These are phyloP conservation scores for Cymbopogon citratus DNA, from an alignment of 176 grass and related monocot species.

Conservation along the genomic window DNA sequence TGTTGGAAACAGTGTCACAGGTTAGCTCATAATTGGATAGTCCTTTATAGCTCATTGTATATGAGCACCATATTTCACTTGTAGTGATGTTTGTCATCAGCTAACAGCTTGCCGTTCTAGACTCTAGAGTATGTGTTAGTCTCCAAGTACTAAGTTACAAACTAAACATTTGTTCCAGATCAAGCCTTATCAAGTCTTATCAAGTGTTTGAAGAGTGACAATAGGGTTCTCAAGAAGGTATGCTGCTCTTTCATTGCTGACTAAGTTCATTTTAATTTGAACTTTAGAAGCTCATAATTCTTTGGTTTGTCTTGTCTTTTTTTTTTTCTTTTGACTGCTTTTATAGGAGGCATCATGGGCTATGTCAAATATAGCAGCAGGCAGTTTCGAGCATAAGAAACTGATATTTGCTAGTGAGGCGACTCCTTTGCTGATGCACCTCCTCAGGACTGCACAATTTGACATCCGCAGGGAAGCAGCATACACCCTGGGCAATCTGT, in stretches of 20 bases:
- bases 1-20: conserved; percentile 78
- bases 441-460: conserved; percentile 60
- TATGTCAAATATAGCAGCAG: conserved; percentile 85
- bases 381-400: conserved; percentile 75
- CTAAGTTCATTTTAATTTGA: conserved; percentile 15
- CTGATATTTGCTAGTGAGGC: conserved; percentile 75
- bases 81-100: not conserved
- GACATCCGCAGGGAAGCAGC: conserved; percentile 89
- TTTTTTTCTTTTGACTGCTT: conserved; percentile 9
- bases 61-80: conserved; percentile 15
- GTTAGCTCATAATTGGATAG: conserved; percentile 26
- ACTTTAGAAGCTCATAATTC: not conserved
- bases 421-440: conserved; percentile 48
- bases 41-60: conserved; percentile 8
- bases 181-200: conserved; percentile 76
- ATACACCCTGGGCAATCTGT: conserved; percentile 79
- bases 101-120: not conserved
- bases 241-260: not conserved
- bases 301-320: conserved; percentile 7
- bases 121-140: not conserved
- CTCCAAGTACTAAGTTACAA: conserved; percentile 18
- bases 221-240: conserved; percentile 93
- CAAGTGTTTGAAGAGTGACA: conserved; percentile 92
- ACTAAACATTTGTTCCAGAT: conserved; percentile 51
- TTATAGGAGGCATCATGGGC: conserved; percentile 86